Evolutionary conservation across 2,329 filamentous ascomycete genomes (phyloP), one percentile per base, ranked within the genome.

Genomic region (Bipolaris cookei): DNA sequence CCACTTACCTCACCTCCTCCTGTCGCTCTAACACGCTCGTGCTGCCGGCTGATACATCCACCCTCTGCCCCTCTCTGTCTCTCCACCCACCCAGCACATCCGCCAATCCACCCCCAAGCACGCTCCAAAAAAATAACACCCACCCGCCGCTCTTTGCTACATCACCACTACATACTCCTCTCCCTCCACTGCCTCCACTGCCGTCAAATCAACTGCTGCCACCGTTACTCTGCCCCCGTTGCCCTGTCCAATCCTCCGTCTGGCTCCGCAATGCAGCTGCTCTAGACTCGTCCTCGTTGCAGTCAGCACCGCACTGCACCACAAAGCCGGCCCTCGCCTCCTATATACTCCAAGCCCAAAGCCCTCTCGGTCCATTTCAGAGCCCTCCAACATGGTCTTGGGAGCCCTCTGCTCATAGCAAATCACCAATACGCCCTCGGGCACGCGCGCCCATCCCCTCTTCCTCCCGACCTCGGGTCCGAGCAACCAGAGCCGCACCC

Each of bases 341-440:
- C 20, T 23, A 8, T 5, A 16, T 28, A 45, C 32, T 45, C 41
- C 51, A 51, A 53, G 51, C 48, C 50, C 25, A 1, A 43, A 23
- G 60, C 35, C 30, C 38, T 48, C 48, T 47, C 47, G 43, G 39
- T 37, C 55, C 51, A 39, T 53, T 51, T 39, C 34, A 14, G 44
- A 28, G 42, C 58, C 57, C 43, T 57, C 59, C 63, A 76, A 65
- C 61, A 77, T 77, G 75, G 67, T 75, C 66, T 45, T 60, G 64
- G 64, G 66, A 63, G 61, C 62, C 47, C 61, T 62, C 53, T 56
- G 47, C 60, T 59, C 62, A 73, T 76, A 76, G 68, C 63, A 55
- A 64, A 64, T 46, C 56, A 54, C 53, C 62, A 60, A 64, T 65
- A 65, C 64, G 72, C 70, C 74, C 62, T 45, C 61, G 64, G 70